Base-by-base conservation (phyloP, 257 asterid genomes). In the Gardenia jasminoides region DNA sequence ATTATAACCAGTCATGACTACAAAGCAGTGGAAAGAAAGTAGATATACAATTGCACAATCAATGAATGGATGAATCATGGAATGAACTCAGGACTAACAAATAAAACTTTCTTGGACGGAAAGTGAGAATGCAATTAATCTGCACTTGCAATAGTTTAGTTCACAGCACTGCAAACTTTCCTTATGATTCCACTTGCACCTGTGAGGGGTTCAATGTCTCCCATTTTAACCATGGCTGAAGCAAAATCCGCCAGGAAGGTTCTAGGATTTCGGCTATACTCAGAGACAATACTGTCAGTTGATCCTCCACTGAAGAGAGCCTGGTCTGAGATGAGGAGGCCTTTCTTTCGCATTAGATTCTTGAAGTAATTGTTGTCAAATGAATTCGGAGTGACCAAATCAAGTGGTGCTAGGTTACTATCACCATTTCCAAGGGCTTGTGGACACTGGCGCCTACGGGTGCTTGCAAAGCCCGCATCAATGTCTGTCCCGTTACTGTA, bases 391-490 rank as follows among this genome's bases (percentile, higher is more conserved):
- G 69, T 30, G 19, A 64, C 69, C 69, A 64, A 30, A 64, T 64
- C 69, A 64, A 64, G 69, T 13, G 89, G 76, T 12, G 85, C 85
- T 76, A 86, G 70, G 46, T 81, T 83, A 8, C 47, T 58, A 13
- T 83, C 59, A 3, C 84, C 87, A 2, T 70, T 67, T 11, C 79
- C 83, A 3, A 48, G 41, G 6, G 54, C 31, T 10, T 13, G 15
- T 4, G 89, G 87, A 67, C 87, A 83, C 12, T 47, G 71, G 5
- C 81, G 73, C 66, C 79, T 79, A 2, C 82, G 73, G 26, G 81
- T 83, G 82, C 85, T 81, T 0, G 87, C 87, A 11, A 86, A 86
- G 12, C 82, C 80, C 8, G 84, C 83, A 44, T 86, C 89, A 26
- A 86, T 86, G 10, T 86, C 78, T 33, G 87, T 72, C 62, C 76